A percentile compares a stretch with the other conserved stretches of the same genome.
These are phyloP conservation scores for Phaffia rhodozyma DNA, from an alignment of 1,284 basidiomycete genomes.

Conservation along the genomic window DNA sequence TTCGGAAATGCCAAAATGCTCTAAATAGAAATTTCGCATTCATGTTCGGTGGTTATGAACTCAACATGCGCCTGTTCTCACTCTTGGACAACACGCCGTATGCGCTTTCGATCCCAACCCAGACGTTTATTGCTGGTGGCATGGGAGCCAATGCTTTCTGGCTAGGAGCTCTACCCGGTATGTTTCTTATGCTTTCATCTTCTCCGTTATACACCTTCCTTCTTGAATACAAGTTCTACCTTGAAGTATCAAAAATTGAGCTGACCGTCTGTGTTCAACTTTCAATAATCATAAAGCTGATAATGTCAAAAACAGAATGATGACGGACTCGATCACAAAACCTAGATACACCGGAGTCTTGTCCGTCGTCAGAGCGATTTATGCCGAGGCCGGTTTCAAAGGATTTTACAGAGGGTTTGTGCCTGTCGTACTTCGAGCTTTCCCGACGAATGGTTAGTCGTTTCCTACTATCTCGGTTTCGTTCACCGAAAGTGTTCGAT, in stretches of 20 bases:
- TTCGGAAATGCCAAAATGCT: too few species aligned
- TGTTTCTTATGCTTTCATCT: not conserved
- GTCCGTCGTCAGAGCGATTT: not conserved
- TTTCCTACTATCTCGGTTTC: not conserved
- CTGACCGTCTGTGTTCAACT: too few species aligned
- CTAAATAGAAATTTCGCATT: constrained; percentile 4
- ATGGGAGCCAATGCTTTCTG: constrained; percentile 11
- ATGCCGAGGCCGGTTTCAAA: constrained; percentile 1
- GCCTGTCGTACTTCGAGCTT: constrained; percentile 6
- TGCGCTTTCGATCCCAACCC: constrained; percentile 6
- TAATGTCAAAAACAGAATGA: not conserved
- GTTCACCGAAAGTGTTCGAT: not conserved
- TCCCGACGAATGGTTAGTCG: constrained; percentile 8
- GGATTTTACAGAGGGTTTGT: constrained; percentile 10
- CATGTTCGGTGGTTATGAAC: constrained; percentile 12
- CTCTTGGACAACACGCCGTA: not conserved
- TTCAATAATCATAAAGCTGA: too few species aligned
- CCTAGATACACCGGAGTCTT: not conserved
- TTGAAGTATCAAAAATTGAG: not conserved
- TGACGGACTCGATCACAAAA: constrained; percentile 1
- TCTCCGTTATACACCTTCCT: too few species aligned
- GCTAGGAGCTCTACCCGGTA: constrained; percentile 10
- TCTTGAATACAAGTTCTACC: too few species aligned
- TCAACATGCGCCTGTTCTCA: constrained; percentile 2
- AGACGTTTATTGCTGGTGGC: constrained; percentile 6